These are phyloP conservation scores for Zygnema circumcarinatum DNA, from an alignment of 139 green algal genomes.

Conservation along the genomic window DNA sequence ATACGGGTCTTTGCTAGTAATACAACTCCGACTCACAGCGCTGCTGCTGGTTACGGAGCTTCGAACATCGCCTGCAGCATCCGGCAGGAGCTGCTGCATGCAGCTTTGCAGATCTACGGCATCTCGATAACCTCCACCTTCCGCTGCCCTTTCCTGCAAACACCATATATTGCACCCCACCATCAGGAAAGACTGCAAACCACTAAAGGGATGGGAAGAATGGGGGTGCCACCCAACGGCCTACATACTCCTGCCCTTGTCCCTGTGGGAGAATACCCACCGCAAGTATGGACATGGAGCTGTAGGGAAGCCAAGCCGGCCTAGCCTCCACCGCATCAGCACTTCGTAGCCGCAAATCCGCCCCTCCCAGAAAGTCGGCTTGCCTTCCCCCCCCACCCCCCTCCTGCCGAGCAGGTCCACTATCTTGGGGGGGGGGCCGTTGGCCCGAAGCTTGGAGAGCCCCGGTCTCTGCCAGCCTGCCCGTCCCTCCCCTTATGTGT, in stretches of 20 bases:
- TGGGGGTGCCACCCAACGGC: no score
- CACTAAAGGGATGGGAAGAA: no score
- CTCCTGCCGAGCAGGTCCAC: not conserved
- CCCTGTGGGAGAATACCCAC: no score
- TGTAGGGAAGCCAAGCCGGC: no score
- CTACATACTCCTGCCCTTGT: no score
- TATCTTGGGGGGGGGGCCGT: not conserved
- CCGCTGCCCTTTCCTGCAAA: not conserved
- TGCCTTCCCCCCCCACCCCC: not conserved
- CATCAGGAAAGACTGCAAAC: no score
- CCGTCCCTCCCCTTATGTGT: no score
- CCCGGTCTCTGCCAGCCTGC: not conserved
- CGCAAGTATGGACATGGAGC: no score
- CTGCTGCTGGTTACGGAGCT: not conserved
- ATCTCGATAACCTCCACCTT: not conserved
- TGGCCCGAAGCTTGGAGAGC: not conserved
- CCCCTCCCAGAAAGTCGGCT: no score
- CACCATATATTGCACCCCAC: no score
- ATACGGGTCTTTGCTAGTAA: not conserved
- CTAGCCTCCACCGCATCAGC: no score
- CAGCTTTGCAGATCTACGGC: not conserved
- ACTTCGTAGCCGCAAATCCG: no score
- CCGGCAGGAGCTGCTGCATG: not conserved
- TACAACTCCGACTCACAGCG: not conserved
- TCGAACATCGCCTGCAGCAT: not conserved